Evolutionary conservation across 2,329 filamentous ascomycete species (phyloP).

Genomic region (Botryosphaeria dothidea): DNA sequence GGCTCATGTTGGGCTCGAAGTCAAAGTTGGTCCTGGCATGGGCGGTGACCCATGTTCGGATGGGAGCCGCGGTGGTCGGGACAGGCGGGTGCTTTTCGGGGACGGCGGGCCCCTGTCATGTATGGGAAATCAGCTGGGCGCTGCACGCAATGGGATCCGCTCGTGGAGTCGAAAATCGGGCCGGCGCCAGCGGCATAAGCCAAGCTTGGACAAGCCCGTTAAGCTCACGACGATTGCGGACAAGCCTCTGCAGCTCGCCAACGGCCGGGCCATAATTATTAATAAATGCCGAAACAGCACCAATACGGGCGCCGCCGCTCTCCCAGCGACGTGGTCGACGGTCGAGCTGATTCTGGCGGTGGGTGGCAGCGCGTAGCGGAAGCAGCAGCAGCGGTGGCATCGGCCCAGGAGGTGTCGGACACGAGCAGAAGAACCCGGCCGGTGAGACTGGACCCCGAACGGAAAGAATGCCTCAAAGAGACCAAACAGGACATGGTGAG

Average conservation of each 20-base stretch:
- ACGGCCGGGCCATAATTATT: conserved; percentile 11
- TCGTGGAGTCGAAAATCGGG: conserved; percentile 10
- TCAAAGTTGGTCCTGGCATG: neutral
- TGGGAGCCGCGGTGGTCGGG: neutral
- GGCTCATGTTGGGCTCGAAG: too few species aligned
- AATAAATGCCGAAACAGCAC: conserved; percentile 2
- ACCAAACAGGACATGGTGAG: neutral
- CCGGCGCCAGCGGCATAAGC: neutral
- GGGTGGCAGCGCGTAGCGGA: neutral
- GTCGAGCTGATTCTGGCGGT: neutral
- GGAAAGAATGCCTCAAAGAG: neutral
- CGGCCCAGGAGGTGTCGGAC: too few species aligned
- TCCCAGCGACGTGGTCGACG: neutral
- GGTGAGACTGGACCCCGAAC: neutral
- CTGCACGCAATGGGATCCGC: conserved; percentile 16
- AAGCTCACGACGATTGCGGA: conserved; percentile 13
- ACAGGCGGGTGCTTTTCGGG: neutral
- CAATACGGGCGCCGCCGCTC: neutral
- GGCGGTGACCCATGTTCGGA: neutral
- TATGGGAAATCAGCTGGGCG: conserved; percentile 8
- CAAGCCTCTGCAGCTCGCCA: conserved; percentile 8
- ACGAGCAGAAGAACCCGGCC: neutral
- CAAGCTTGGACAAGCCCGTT: conserved; percentile 12
- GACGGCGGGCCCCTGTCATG: neutral
- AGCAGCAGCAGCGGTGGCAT: neutral